Evolutionary conservation across 2,329 filamentous ascomycete species (phyloP).

Genomic region (Alternaria longipes): DNA sequence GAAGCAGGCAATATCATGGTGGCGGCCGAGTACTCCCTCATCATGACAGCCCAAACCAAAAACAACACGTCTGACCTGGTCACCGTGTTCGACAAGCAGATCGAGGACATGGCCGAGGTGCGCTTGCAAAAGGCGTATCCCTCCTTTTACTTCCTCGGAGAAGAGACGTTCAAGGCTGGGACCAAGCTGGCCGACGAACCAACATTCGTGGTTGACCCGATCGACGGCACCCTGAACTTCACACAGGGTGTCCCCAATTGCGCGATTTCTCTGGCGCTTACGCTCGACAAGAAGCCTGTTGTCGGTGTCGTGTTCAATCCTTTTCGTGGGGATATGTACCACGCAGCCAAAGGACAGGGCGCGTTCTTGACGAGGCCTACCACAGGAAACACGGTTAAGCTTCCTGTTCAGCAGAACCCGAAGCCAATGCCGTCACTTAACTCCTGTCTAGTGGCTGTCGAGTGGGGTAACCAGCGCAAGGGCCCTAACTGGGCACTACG

Average conservation of each 20-base stretch:
- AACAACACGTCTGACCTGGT: constrained; percentile 61
- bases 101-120: constrained; percentile 61
- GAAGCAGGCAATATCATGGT: constrained; percentile 47
- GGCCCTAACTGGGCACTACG: constrained; percentile 51
- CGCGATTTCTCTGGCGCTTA: constrained; percentile 46
- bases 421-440: constrained; percentile 40
- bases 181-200: constrained; percentile 42
- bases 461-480: constrained; percentile 51
- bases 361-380: constrained; percentile 37
- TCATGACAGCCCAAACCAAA: constrained; percentile 35
- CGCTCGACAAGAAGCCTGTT: constrained; percentile 44
- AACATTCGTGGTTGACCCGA: constrained; percentile 51
- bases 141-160: constrained; percentile 53
- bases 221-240: constrained; percentile 54
- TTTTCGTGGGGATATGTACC: constrained; percentile 47
- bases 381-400: constrained; percentile 33
- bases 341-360: constrained; percentile 45
- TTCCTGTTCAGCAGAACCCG: constrained; percentile 41
- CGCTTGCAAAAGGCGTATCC: constrained; percentile 58
- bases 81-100: constrained; percentile 63
- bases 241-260: constrained; percentile 50
- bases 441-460: constrained; percentile 46
- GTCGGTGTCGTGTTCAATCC: constrained; percentile 51
- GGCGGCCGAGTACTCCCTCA: constrained; percentile 39
- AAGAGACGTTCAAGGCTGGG: constrained; percentile 47